Base-by-base conservation (phyloP, 805 yeast genomes). In the Wilhelminamyces savonicus region DNA sequence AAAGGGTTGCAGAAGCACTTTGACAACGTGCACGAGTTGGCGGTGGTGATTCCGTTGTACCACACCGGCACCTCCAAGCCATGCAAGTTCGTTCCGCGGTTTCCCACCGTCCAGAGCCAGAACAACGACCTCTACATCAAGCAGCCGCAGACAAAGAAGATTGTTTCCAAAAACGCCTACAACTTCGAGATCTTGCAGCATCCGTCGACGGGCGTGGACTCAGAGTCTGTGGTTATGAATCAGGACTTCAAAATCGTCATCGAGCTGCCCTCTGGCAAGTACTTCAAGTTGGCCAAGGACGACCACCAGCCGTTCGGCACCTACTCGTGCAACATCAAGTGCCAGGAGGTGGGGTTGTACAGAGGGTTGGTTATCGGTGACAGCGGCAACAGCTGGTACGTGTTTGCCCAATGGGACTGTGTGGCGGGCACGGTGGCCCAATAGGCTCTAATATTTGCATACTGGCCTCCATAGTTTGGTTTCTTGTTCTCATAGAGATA, bases 331-430 rank as follows among this genome's bases (percentile, higher is more conserved):
- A 62, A 69, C 24, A 59, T 82, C 15, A 71, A 71, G 34, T 65
- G 85, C 33, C 71, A 69, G 37, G 96, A 88, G 49, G 52, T 59
- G 1, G 98, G 98, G 2, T 52, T 69, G 12, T 92, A 95, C 85
- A 70, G 88, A 34, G 90, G 86, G 2, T 69, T 88, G 27, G 85
- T 85, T 0, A 73, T 82, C 23, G 80, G 85, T 7, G 90, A 85
- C 39, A 73, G 78, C 23, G 84, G 83, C 4, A 69, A 69, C 31
- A 78, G 86, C 31, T 84, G 95, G 85, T 81, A 86, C 45, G 85
- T 83, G 3, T 86, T 84, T 57, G 87, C 94, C 10, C 95, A 87
- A 54, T 90, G 98, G 98, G 62, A 64, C 19, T 81, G 90, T 53
- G 52, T 60, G 13, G 50, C 52, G 12, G 40, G 19, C 19, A 17